Percentiles rank a stretch among this genome's conserved stretches.
phyloP scores from a whole-genome alignment of 192 early-diverging fungal species.

The Podila minutissima region DNA sequence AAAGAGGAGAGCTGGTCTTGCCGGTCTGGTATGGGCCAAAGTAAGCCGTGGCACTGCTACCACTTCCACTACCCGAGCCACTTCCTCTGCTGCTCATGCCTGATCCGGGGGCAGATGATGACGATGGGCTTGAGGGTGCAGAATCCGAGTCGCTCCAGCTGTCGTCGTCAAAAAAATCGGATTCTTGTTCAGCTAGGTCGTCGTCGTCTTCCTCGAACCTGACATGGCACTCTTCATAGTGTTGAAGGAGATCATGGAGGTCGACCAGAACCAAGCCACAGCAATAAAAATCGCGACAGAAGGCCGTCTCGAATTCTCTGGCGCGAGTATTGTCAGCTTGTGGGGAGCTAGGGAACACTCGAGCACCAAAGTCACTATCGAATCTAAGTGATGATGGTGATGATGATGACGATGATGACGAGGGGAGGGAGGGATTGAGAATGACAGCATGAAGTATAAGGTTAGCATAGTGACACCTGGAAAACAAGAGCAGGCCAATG shows the following conservation, averaged over 20 bases:
- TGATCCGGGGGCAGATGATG: constrained; percentile 1
- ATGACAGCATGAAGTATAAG: background rate
- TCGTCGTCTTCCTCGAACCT: constrained; percentile 87
- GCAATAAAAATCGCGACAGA: constrained; percentile 95
- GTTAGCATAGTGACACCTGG: background rate
- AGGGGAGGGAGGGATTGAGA: background rate
- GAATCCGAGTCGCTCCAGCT: constrained; percentile 46
- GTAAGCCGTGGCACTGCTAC: background rate
- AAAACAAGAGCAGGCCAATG: background rate
- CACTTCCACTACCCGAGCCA: background rate
- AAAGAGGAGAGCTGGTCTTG: background rate
- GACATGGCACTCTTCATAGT: constrained; percentile 96
- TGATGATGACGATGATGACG: background rate
- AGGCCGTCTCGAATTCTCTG: constrained; percentile 83
- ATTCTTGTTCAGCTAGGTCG: constrained; percentile 24
- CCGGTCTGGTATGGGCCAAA: background rate
- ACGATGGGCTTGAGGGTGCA: constrained; percentile 4
- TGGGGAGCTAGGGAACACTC: background rate
- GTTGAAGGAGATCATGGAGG: constrained; percentile 93
- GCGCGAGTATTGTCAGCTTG: constrained; percentile 53
- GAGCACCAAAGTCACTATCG: constrained; percentile 15
- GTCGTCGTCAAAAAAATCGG: constrained; percentile 34
- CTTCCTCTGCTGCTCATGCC: background rate
- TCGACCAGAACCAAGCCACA: constrained; percentile 87
- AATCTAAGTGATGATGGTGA: background rate